A percentile compares a stretch with the other conserved stretches of the same genome.
Conservation (phyloP, 805 yeast genomes). For the Cyberlindnera veronae region DNA sequence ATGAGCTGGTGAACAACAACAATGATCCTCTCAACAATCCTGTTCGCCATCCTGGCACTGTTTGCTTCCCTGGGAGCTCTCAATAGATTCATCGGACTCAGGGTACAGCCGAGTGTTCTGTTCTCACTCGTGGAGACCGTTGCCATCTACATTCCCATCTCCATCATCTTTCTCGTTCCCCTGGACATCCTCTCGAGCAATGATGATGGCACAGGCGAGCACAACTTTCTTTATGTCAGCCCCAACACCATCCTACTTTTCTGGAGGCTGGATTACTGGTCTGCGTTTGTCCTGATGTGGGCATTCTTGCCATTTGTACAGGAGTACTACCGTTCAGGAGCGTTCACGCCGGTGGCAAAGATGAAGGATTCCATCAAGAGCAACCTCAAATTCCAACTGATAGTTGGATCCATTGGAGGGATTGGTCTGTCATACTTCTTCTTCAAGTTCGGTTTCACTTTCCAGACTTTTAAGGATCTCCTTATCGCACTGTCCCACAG, state of each 20-base stretch:
- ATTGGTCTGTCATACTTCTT: conserved; percentile 59
- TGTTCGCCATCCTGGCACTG: conserved; percentile 20
- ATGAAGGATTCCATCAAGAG: conserved; percentile 54
- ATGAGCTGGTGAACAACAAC: too few relatives aligned
- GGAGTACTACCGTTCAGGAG: conserved; percentile 69
- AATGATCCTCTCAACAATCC: conserved; percentile 23
- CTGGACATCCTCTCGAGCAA: conserved; percentile 60
- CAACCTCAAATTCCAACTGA: conserved; percentile 58
- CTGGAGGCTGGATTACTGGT: conserved; percentile 81
- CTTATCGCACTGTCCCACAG: conserved; percentile 75
- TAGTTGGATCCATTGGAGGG: conserved; percentile 49
- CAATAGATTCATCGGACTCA: conserved; percentile 19
- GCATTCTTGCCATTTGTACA: conserved; percentile 66
- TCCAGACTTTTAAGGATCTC: conserved; percentile 58
- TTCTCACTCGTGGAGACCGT: conserved; percentile 32
- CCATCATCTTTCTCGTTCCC: conserved; percentile 71
- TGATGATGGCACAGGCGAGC: conserved; percentile 25
- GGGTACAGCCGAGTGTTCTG: conserved; percentile 21
- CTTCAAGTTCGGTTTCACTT: conserved; percentile 49
- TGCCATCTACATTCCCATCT: conserved; percentile 71
- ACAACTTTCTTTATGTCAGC: conserved; percentile 41
- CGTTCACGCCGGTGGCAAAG: conserved; percentile 43
- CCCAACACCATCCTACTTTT: conserved; percentile 48
- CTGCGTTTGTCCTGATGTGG: conserved; percentile 80
- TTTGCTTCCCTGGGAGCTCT: conserved; percentile 19